A percentile compares a stretch with the other conserved stretches of the same genome.
These are phyloP conservation scores for Parachaetomium inaequale DNA, from an alignment of 495 filamentous ascomycete genomes.

Conservation along the genomic window DNA sequence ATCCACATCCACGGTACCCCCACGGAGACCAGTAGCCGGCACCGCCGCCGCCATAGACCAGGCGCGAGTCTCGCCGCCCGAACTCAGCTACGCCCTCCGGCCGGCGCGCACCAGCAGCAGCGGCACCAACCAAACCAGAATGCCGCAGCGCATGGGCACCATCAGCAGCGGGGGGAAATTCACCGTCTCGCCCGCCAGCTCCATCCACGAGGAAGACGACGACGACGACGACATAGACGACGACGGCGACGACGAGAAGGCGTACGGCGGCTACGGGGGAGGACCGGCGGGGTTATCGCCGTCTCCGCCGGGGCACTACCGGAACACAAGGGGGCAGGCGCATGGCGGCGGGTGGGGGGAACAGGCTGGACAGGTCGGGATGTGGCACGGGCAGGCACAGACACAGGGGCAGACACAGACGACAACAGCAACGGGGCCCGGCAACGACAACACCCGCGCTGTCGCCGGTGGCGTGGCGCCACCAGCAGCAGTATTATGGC, in stretches of 20 bases:
- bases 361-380: not conserved
- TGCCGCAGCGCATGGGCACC: slow-evolving; percentile 18
- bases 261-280: not conserved
- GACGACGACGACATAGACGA: not conserved
- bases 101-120: not conserved
- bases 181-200: slow-evolving; percentile 28
- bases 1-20: not conserved
- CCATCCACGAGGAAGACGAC: slow-evolving; percentile 19
- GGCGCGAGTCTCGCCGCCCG: not conserved
- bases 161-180: slow-evolving; percentile 17
- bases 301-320: slow-evolving; percentile 7
- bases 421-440: not conserved
- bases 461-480: not conserved
- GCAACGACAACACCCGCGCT: not conserved
- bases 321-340: not conserved
- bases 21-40: not conserved
- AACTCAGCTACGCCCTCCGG: not conserved
- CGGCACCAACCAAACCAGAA: not conserved
- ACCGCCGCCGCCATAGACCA: not conserved
- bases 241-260: slow-evolving; percentile 2
- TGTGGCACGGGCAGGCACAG: slow-evolving; percentile 4
- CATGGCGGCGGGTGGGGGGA: not conserved
- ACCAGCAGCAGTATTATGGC: not conserved
- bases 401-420: not conserved
- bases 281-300: not conserved